These are phyloP conservation scores for Rosellinia necatrix DNA, from an alignment of 2,329 filamentous ascomycete species.

Conservation along the genomic window DNA sequence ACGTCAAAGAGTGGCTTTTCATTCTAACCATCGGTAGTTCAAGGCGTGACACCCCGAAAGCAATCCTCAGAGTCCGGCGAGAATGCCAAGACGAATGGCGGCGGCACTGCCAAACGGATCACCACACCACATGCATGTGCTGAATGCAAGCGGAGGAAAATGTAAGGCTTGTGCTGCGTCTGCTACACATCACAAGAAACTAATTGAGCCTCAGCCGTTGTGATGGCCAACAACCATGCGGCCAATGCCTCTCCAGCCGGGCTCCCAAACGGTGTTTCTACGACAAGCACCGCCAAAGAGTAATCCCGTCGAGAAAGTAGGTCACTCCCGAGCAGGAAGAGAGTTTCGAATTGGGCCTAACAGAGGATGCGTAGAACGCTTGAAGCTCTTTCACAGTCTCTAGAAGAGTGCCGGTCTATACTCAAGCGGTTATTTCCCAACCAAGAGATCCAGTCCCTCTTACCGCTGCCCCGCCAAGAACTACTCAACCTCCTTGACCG, in stretches of 20 bases:
- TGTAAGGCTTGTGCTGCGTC: constrained; percentile 48
- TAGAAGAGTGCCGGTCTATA: constrained; percentile 68
- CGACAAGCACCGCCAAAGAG: constrained; percentile 76
- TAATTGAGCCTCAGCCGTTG: constrained; percentile 59
- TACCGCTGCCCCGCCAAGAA: constrained; percentile 61
- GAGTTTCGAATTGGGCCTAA: constrained; percentile 26
- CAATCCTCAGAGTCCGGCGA: constrained; percentile 48
- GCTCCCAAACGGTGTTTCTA: constrained; percentile 80
- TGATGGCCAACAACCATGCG: constrained; percentile 80
- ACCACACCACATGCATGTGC: constrained; percentile 49
- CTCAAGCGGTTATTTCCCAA: constrained; percentile 66
- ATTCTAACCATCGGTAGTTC: constrained; percentile 41
- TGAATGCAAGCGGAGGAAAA: constrained; percentile 75
- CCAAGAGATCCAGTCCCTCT: constrained; percentile 56
- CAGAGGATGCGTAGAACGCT: constrained; percentile 50
- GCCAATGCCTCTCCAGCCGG: constrained; percentile 80
- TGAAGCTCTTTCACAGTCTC: constrained; percentile 65
- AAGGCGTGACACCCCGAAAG: constrained; percentile 58
- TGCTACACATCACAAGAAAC: constrained; percentile 17
- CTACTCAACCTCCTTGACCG: constrained; percentile 61
- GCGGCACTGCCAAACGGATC: constrained; percentile 41
- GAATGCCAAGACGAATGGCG: constrained; percentile 39
- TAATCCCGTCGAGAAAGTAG: constrained; percentile 79
- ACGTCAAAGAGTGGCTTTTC: not conserved
- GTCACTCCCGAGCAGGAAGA: constrained; percentile 36